Evolutionary conservation across 139 green algal species (phyloP).

Genomic region (Pseudopediastrum boryanum): DNA sequence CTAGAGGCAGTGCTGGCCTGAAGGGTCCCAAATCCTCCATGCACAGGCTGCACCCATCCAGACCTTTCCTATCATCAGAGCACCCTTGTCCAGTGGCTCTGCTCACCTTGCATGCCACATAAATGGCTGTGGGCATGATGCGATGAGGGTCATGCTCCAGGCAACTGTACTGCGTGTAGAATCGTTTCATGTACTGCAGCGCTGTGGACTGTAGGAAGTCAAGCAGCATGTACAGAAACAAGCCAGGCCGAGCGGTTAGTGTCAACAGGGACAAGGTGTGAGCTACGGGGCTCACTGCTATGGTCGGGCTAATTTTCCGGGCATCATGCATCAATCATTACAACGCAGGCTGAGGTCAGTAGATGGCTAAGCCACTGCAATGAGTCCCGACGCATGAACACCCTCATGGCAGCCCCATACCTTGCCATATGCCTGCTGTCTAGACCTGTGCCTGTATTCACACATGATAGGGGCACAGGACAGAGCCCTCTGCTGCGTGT

Average conservation of each 20-base stretch:
- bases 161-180: slow-evolving; percentile 63
- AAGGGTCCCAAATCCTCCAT: no score
- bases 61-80: no score
- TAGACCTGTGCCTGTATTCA: no score
- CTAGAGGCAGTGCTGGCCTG: no score
- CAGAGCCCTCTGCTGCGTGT: no score
- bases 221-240: background rate
- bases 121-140: slow-evolving; percentile 81
- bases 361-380: background rate
- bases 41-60: no score
- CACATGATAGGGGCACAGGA: no score
- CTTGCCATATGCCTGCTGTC: no score
- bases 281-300: no score
- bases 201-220: slow-evolving; percentile 51
- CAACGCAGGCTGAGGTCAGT: background rate
- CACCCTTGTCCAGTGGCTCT: no score
- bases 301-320: no score
- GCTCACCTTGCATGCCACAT: slow-evolving; percentile 82
- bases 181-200: slow-evolving; percentile 77
- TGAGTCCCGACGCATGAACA: background rate
- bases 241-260: background rate
- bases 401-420: no score
- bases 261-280: background rate
- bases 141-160: slow-evolving; percentile 74
- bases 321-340: background rate